phyloP scores from a whole-genome alignment of 164 flowering plant species.

The Aristolochia californica region DNA sequence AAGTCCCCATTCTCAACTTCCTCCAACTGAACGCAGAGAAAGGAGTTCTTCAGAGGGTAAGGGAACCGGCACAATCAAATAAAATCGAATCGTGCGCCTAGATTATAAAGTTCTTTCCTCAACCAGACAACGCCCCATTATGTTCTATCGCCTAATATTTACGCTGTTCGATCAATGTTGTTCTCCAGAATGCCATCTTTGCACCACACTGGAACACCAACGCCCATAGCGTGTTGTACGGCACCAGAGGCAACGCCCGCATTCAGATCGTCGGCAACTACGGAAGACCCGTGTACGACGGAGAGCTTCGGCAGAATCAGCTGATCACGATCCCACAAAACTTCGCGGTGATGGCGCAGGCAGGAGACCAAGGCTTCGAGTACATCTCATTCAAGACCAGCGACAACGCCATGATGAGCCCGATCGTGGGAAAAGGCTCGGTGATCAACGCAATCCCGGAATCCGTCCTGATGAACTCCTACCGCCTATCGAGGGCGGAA shows the following conservation, averaged over 20 bases:
- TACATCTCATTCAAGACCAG: conserved; percentile 48
- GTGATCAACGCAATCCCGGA: conserved; percentile 32
- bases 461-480: conserved; percentile 33
- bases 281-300: conserved; percentile 35
- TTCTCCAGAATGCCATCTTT: conserved; percentile 47
- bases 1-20: conserved; percentile 41
- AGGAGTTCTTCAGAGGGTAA: conserved; percentile 47
- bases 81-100: no score
- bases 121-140: no score
- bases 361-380: conserved; percentile 34
- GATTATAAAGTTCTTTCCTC: no score
- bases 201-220: conserved; percentile 48
- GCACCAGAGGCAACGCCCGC: conserved; percentile 31
- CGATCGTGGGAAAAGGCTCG: conserved; percentile 38
- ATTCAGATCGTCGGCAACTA: conserved; percentile 33
- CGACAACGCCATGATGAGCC: conserved; percentile 33
- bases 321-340: conserved; percentile 41
- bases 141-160: no score
- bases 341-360: conserved; percentile 30
- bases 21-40: conserved; percentile 44
- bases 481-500: conserved; percentile 29
- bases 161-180: no score
- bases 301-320: conserved; percentile 31
- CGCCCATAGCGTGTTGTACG: conserved; percentile 44
- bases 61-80: no score